Evolutionary conservation across 2,329 filamentous ascomycete genomes (phyloP), one percentile per base, ranked within the genome.

Genomic region (Xylaria sp.): DNA sequence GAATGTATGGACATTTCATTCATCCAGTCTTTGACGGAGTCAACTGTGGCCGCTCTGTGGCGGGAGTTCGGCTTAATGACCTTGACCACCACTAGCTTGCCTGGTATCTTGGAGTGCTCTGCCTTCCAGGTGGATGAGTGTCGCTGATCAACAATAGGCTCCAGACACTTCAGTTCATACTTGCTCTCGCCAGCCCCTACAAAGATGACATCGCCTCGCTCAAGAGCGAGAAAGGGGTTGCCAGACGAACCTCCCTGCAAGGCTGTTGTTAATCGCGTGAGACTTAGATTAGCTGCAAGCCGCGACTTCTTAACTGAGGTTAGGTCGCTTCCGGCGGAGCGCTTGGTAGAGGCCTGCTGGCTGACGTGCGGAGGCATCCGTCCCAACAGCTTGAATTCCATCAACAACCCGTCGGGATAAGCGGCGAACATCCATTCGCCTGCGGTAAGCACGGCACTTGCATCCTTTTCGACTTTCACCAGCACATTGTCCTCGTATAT

Each of bases 331-430:
- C 34, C 58, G 3, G 34, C 58, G 2, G 51, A 28, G 5, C 65
- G 65, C n/a, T 67, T 67, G 12, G 46, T 55, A 46, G 18, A 20
- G n/a, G 44, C 34, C 9, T 18, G 23, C n/a, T 18, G 34, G 20
- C 15, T 63, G 7, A 62, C 31, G 10, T 25, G 31, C 41, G 23
- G 58, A 3, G 25, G 20, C 10, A 37, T 37, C 34, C 34, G 54
- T 55, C 28, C 28, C 23, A 63, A 39, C 54, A 67, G 46, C 34
- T 63, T 63, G 3, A 54, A 44, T 60, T 67, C 48, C 10, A 55
- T 18, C 18, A 63, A 28, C 3, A 4, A 7, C 39, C 6, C 60
- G 3, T 55, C 3, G 2, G 10, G 10, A 8, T n/a, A 28, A 18
- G 0, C 18, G 6, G 6, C 9, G 20, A 67, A 18, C 8, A 9